Conservation (phyloP, 208 protist species). For the Leishmania guyanensis region DNA sequence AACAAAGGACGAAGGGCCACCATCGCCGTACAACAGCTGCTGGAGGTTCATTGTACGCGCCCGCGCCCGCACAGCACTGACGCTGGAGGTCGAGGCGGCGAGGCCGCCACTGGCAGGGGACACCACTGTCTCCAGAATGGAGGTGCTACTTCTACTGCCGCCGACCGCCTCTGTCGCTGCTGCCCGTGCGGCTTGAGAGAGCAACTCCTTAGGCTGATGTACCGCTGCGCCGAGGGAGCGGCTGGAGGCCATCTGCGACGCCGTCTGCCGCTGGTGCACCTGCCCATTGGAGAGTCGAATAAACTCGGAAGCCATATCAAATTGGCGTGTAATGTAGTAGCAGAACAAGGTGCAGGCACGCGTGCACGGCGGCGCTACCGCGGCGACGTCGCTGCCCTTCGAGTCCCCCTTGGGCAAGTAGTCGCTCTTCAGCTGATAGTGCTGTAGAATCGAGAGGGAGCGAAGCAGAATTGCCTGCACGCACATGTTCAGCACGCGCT, state of each 20-base stretch:
- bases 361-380: slow-evolving; percentile 79
- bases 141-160: neutral
- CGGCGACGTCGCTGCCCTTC: slow-evolving; percentile 44
- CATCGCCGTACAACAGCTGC: slow-evolving; percentile 85
- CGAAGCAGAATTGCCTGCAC: slow-evolving; percentile 75
- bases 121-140: neutral
- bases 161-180: slow-evolving; percentile 17
- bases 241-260: slow-evolving; percentile 10
- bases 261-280: slow-evolving; percentile 37
- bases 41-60: slow-evolving; percentile 81
- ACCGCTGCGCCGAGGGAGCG: slow-evolving; percentile 13
- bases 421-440: slow-evolving; percentile 80
- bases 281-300: slow-evolving; percentile 80
- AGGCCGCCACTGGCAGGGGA: neutral
- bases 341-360: slow-evolving; percentile 88
- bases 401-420: slow-evolving; percentile 59
- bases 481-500: slow-evolving; percentile 80
- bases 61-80: slow-evolving; percentile 55
- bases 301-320: slow-evolving; percentile 82
- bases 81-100: slow-evolving; percentile 13
- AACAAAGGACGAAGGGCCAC: slow-evolving; percentile 80
- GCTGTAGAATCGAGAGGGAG: slow-evolving; percentile 72
- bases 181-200: slow-evolving; percentile 5
- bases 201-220: slow-evolving; percentile 15
- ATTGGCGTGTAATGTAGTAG: slow-evolving; percentile 84